Base-by-base conservation (phyloP, 2,329 filamentous ascomycete species). In the Dactylonectria estremocensis region DNA sequence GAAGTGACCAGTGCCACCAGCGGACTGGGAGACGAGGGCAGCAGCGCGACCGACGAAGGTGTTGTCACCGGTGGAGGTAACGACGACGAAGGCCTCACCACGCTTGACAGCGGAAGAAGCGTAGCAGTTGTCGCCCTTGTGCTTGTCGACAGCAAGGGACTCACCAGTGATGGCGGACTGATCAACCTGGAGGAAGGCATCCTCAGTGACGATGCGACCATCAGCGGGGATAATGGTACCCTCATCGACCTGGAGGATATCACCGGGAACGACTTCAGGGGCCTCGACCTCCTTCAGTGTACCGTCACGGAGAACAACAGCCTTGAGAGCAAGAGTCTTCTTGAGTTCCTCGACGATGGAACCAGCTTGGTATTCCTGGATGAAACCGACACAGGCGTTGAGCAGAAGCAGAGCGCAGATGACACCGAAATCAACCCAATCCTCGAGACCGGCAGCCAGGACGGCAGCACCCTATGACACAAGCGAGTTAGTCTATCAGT, bases 361-460 rank as follows among this genome's bases (percentile, higher is more conserved):
- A 79, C 93, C 94, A 69, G 94, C 94, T 83, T 97, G 93, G 83
- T 88, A 97, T 84, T 97, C 94, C 81, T 97, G 94, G 67, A 95
- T 86, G 83, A 97, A 97, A 83, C 94, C 94, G 71, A 97, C 94
- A 71, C 83, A 85, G 48, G 94, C 94, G 84, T 97, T 97, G 72
- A 97, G 92, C 72, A 97, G 80, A 10, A 97, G 88, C 57, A 97
- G 87, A 78, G 85, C 94, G 81, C 92, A 94, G 74, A 97, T 97
- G 78, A 97, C 94, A 87, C 93, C 94, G 78, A 97, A 95, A 85
- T 97, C 94, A 72, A 97, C 92, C 94, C 94, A 97, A 77, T 96
- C 93, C 82, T 93, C 83, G 48, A 97, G 89, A 90, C 93, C 93
- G 69, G 92, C 93, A 79, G 94, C 94, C 66, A 97, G 88, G 77